A percentile compares a stretch with the other conserved stretches of the same genome.
phyloP scores from a whole-genome alignment of 345 rosid genomes.

The Pistacia integerrima region DNA sequence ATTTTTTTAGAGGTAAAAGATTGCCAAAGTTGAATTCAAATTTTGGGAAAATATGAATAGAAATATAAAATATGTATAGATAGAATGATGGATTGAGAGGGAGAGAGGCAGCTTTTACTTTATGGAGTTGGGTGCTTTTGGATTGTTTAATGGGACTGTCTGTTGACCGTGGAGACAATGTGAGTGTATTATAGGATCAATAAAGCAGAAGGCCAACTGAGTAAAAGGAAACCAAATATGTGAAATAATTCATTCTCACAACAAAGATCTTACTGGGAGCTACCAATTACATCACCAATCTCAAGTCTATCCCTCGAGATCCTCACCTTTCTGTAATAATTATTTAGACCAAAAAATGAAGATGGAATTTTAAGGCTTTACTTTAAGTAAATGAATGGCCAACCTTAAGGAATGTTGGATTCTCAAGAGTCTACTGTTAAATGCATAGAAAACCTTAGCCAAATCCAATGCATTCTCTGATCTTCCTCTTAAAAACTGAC shows the following conservation, averaged over 20 bases:
- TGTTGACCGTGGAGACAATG: slow-evolving; percentile 51
- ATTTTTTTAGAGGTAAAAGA: no score
- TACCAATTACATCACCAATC: slow-evolving; percentile 32
- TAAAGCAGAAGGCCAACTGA: slow-evolving; percentile 34
- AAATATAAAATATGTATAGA: neutral
- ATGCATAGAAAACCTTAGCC: slow-evolving; percentile 33
- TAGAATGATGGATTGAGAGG: neutral
- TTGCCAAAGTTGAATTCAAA: no score
- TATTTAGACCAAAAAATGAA: slow-evolving; percentile 12
- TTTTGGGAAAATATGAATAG: no score
- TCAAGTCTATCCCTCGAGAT: slow-evolving; percentile 46
- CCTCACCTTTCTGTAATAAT: slow-evolving; percentile 35
- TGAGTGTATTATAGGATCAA: slow-evolving; percentile 35
- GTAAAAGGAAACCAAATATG: neutral
- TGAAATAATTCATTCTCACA: slow-evolving; percentile 32
- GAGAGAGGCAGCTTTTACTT: slow-evolving; percentile 51
- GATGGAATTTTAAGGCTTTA: slow-evolving; percentile 25
- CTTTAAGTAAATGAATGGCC: slow-evolving; percentile 9
- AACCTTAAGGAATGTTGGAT: slow-evolving; percentile 56
- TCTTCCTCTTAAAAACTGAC: slow-evolving; percentile 18
- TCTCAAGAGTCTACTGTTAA: slow-evolving; percentile 35
- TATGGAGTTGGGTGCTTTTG: slow-evolving; percentile 58
- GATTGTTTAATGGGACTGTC: slow-evolving; percentile 42
- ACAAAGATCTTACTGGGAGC: slow-evolving; percentile 36
- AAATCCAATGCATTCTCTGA: slow-evolving; percentile 21